Conservation (phyloP, 805 yeast species). For the Metschnikowia lunata region DNA sequence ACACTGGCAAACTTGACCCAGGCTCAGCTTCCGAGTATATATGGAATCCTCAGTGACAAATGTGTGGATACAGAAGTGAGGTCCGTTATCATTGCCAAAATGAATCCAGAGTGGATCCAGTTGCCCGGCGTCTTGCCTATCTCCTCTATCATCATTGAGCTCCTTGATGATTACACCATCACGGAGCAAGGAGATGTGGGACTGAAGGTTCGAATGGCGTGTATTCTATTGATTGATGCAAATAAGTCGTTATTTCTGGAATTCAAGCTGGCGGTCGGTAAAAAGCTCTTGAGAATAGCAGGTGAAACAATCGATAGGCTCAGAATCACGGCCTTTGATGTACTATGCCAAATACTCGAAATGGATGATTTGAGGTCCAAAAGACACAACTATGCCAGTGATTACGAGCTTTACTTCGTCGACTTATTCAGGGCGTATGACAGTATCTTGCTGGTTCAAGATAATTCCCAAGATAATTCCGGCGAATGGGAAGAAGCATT, state of each 20-base stretch:
- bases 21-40: conserved; percentile 17
- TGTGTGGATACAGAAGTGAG: conserved; percentile 29
- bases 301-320: conserved; percentile 62
- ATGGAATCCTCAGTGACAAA: conserved; percentile 22
- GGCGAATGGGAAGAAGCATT: conserved; percentile 22
- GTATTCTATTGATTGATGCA: conserved; percentile 37
- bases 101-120: conserved; percentile 17
- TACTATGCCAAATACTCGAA: conserved; percentile 28
- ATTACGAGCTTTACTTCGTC: conserved; percentile 17
- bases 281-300: conserved; percentile 49
- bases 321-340: conserved; percentile 37
- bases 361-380: background rate
- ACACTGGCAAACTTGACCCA: conserved; percentile 19
- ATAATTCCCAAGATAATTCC: no score
- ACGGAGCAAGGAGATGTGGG: conserved; percentile 94
- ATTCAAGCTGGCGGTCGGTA: background rate
- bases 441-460: conserved; percentile 1
- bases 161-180: conserved; percentile 70
- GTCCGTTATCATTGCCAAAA: conserved; percentile 20
- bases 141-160: conserved; percentile 19
- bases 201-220: conserved; percentile 55
- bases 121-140: conserved; percentile 7
- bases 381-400: background rate
- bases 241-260: conserved; percentile 16
- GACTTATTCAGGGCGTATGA: conserved; percentile 20